Evolutionary conservation across 192 early-diverging fungal species (phyloP).

Genomic region (Linderina pennispora): DNA sequence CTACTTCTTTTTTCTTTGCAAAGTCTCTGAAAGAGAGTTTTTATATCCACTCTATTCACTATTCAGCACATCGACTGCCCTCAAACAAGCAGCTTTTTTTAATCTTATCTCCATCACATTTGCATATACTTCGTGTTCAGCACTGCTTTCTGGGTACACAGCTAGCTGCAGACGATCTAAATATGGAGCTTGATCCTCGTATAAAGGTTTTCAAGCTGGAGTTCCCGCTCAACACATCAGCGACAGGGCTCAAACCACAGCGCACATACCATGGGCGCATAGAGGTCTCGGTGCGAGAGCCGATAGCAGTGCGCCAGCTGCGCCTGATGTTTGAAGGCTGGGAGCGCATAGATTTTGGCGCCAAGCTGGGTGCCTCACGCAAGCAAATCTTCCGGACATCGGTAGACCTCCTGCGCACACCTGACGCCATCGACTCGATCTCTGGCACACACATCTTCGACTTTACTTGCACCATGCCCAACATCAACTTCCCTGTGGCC

Average conservation of each 20-base stretch:
- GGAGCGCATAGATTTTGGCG: constrained; percentile 42
- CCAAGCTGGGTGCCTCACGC: constrained; percentile 28
- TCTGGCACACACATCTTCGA: constrained; percentile 13
- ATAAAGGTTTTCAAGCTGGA: constrained; percentile 30
- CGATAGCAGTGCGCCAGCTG: constrained; percentile 29
- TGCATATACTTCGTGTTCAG: too few relatives aligned
- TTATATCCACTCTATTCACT: too few relatives aligned
- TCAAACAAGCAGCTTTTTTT: too few relatives aligned
- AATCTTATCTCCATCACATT: not conserved
- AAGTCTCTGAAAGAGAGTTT: too few relatives aligned
- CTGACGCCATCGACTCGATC: constrained; percentile 19
- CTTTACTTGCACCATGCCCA: constrained; percentile 43
- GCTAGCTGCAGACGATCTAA: too few relatives aligned
- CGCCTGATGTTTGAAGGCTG: constrained; percentile 40
- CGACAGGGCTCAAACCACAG: constrained; percentile 35
- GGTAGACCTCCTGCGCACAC: constrained; percentile 28
- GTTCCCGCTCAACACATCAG: constrained; percentile 28
- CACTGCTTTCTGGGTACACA: too few relatives aligned
- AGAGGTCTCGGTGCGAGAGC: constrained; percentile 19
- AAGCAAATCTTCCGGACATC: constrained; percentile 23
- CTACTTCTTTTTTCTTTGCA: too few relatives aligned
- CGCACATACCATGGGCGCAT: constrained; percentile 40
- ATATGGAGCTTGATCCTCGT: constrained; percentile 25
- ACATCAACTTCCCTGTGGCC: constrained; percentile 39
- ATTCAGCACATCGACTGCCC: too few relatives aligned